phyloP scores from a whole-genome alignment of 768 basidiomycete species.

The Lactifluus pinguis region DNA sequence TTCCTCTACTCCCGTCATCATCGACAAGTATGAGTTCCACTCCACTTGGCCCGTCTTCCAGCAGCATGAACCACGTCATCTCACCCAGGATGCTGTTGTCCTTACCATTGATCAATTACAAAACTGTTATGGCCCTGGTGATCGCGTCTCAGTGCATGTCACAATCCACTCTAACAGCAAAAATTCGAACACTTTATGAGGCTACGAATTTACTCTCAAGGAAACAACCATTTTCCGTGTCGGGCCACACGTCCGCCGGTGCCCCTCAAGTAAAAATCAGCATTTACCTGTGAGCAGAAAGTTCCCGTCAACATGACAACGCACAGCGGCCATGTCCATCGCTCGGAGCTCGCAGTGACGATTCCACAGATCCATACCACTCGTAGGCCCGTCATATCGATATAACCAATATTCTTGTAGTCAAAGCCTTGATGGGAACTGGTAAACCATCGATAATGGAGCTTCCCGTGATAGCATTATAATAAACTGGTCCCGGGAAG shows the following conservation, averaged over 20 bases:
- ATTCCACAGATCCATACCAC: slow-evolving; percentile 70
- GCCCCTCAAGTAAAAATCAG: slow-evolving; percentile 46
- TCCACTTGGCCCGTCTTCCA: slow-evolving; percentile 89
- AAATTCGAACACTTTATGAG: slow-evolving; percentile 64
- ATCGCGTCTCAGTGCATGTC: slow-evolving; percentile 64
- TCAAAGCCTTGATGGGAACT: slow-evolving; percentile 70
- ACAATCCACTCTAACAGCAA: slow-evolving; percentile 63
- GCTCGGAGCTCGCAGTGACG: slow-evolving; percentile 61
- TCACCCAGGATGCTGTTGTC: slow-evolving; percentile 57
- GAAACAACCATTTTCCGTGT: slow-evolving; percentile 73
- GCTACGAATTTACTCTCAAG: slow-evolving; percentile 72
- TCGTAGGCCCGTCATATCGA: slow-evolving; percentile 76
- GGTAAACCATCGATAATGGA: slow-evolving; percentile 59
- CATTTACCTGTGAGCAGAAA: slow-evolving; percentile 60
- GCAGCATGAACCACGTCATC: slow-evolving; percentile 63
- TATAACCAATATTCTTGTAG: slow-evolving; percentile 66
- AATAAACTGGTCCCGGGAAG: slow-evolving; percentile 81
- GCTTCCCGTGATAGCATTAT: slow-evolving; percentile 69
- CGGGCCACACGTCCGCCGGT: slow-evolving; percentile 44
- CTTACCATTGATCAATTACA: slow-evolving; percentile 67
- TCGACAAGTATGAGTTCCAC: slow-evolving; percentile 91
- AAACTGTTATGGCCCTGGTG: slow-evolving; percentile 82
- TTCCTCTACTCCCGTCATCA: slow-evolving; percentile 62
- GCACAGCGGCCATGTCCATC: slow-evolving; percentile 61
- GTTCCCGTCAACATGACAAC: slow-evolving; percentile 63